A percentile compares a stretch with the other conserved stretches of the same genome.
phyloP scores from a whole-genome alignment of 2,329 filamentous ascomycete genomes.

The Fusarium camptoceras region DNA sequence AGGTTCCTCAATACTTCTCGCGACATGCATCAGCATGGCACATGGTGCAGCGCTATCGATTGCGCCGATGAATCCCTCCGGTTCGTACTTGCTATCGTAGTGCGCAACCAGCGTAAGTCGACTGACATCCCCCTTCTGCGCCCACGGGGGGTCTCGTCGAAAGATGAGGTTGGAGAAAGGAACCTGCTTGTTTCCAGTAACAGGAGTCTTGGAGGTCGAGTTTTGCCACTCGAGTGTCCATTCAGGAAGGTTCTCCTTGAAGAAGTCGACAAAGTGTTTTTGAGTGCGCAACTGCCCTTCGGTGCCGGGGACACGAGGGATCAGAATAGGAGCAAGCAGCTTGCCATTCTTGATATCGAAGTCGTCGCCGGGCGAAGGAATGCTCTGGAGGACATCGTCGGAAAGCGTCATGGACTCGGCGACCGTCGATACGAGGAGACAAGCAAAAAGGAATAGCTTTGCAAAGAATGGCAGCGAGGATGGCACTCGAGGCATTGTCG shows the following conservation, averaged over 20 bases:
- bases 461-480: slow-evolving; percentile 34
- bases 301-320: slow-evolving; percentile 89
- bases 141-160: slow-evolving; percentile 88
- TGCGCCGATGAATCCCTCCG: slow-evolving; percentile 90
- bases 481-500: slow-evolving; percentile 34
- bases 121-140: slow-evolving; percentile 77
- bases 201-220: slow-evolving; percentile 85
- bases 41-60: slow-evolving; percentile 95
- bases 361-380: slow-evolving; percentile 78
- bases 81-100: slow-evolving; percentile 86
- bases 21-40: slow-evolving; percentile 90
- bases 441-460: slow-evolving; percentile 33
- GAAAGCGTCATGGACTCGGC: slow-evolving; percentile 69
- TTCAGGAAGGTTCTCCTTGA: slow-evolving; percentile 75
- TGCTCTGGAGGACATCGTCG: slow-evolving; percentile 76
- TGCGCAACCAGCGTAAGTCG: slow-evolving; percentile 90
- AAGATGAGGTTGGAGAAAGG: slow-evolving; percentile 91
- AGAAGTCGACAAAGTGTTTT: slow-evolving; percentile 87
- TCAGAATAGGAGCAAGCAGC: slow-evolving; percentile 86
- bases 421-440: slow-evolving; percentile 43
- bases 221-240: slow-evolving; percentile 91
- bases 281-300: slow-evolving; percentile 78
- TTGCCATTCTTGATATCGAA: slow-evolving; percentile 82
- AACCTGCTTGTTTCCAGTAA: slow-evolving; percentile 74
- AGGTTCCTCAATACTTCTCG: slow-evolving; percentile 81